phyloP scores from a whole-genome alignment of 2,329 filamentous ascomycete genomes.

The Ophiostoma sp. region DNA sequence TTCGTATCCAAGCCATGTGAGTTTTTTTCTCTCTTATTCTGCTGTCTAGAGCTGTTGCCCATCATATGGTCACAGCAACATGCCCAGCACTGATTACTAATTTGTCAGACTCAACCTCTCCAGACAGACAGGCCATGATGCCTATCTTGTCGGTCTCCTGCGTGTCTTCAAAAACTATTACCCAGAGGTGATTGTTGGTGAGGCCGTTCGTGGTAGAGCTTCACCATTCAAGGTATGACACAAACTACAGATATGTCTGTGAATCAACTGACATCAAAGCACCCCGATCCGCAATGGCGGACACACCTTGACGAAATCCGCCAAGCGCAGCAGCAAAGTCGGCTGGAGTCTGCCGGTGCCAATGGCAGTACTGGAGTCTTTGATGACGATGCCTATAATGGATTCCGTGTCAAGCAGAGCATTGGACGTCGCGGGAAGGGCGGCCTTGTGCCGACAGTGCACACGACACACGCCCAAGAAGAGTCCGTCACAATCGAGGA shows the following conservation, averaged over 20 bases:
- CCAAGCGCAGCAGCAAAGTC: conserved; percentile 48
- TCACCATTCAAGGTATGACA: conserved; percentile 53
- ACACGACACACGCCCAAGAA: conserved; percentile 69
- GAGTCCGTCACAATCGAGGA: conserved; percentile 68
- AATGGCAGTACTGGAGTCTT: conserved; percentile 28
- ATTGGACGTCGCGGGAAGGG: conserved; percentile 32
- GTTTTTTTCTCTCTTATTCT: conserved; percentile 29
- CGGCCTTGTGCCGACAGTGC: conserved; percentile 55
- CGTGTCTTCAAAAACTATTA: conserved; percentile 89
- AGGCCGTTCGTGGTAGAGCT: conserved; percentile 55
- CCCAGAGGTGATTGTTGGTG: conserved; percentile 77
- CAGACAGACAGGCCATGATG: conserved; percentile 64
- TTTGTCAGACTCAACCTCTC: conserved; percentile 49
- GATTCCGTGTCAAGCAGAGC: conserved; percentile 53
- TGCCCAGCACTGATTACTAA: conserved; percentile 20
- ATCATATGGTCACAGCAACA: neutral
- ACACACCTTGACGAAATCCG: conserved; percentile 63
- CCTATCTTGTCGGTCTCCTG: conserved; percentile 65
- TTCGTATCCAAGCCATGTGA: conserved; percentile 71
- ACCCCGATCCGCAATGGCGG: conserved; percentile 73
- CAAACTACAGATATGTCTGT: neutral
- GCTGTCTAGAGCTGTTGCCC: neutral
- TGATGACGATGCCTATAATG: conserved; percentile 39
- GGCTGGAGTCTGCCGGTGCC: conserved; percentile 33
- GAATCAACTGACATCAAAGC: conserved; percentile 38